These are phyloP conservation scores for Mycena latifolia DNA, from an alignment of 768 basidiomycete genomes.

Conservation along the genomic window DNA sequence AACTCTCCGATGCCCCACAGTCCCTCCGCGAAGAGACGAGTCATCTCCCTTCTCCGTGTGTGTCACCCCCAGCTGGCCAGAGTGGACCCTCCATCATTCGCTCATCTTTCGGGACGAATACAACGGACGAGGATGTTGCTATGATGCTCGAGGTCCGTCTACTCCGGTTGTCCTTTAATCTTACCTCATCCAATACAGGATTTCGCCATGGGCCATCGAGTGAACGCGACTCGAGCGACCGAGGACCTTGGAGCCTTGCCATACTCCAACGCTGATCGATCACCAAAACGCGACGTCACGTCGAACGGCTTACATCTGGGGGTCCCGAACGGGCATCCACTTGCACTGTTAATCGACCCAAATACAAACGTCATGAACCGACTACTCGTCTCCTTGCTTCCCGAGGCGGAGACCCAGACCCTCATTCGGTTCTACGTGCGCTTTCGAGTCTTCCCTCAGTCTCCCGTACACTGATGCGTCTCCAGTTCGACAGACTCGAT, in stretches of 20 bases:
- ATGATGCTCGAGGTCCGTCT: constrained; percentile 43
- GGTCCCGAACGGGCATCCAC: constrained; percentile 38
- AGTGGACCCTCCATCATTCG: constrained; percentile 30
- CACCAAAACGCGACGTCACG: constrained; percentile 16
- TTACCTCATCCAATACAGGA: background rate
- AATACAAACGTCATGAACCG: constrained; percentile 35
- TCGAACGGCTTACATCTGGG: constrained; percentile 11
- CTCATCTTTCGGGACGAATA: constrained; percentile 35
- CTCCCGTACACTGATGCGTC: background rate
- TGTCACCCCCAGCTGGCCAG: constrained; percentile 7
- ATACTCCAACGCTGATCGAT: background rate
- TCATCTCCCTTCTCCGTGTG: constrained; percentile 23
- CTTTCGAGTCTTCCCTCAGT: background rate
- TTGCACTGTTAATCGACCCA: constrained; percentile 39
- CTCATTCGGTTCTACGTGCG: constrained; percentile 42
- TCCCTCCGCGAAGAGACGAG: constrained; percentile 6
- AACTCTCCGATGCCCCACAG: constrained; percentile 33
- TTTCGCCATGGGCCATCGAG: constrained; percentile 29
- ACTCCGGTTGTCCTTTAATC: constrained; percentile 3
- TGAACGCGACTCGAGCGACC: constrained; percentile 36
- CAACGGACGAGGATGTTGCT: constrained; percentile 42
- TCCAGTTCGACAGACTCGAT: constrained; percentile 36
- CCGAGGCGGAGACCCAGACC: constrained; percentile 25
- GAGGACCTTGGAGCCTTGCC: constrained; percentile 30
- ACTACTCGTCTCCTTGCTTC: constrained; percentile 36